phyloP scores from a whole-genome alignment of 140 eudicot genomes.

The Ambrosia hybrid region DNA sequence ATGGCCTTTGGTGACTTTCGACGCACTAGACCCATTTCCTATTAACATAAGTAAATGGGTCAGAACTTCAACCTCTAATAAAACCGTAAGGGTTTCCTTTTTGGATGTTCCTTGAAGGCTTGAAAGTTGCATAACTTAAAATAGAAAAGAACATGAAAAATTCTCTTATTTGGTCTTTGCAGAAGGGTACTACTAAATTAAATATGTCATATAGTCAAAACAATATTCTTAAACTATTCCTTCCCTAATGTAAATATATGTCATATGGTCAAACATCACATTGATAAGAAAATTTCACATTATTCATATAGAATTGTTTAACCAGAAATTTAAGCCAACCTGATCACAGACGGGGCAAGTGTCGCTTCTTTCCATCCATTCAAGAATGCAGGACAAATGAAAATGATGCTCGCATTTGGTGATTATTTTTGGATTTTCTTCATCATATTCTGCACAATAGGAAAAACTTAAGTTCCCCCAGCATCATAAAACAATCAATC shows the following conservation, averaged over 20 bases:
- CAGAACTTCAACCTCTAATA: background rate
- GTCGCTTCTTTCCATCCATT: slow-evolving; percentile 98
- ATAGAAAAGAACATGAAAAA: background rate
- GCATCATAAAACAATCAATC: background rate
- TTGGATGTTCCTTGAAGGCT: background rate
- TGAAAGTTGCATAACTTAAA: background rate
- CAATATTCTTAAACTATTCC: too few relatives aligned
- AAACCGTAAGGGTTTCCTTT: background rate
- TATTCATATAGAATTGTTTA: slow-evolving; percentile 7
- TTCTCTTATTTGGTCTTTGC: background rate
- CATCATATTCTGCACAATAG: slow-evolving; percentile 70
- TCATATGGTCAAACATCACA: too few relatives aligned
- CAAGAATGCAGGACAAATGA: slow-evolving; percentile 90
- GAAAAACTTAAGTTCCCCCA: background rate
- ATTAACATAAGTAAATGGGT: background rate
- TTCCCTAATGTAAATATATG: too few relatives aligned
- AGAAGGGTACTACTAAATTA: background rate
- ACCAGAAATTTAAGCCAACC: slow-evolving; percentile 40
- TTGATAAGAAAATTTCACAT: background rate
- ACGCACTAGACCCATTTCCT: background rate
- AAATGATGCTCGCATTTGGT: slow-evolving; percentile 95
- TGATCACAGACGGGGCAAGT: slow-evolving; percentile 90
- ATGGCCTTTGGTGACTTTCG: too few relatives aligned
- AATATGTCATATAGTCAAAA: background rate
- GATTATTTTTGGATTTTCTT: slow-evolving; percentile 83